Evolutionary conservation across 352 stramenopile genomes (phyloP).

Genomic region (Phytophthora megakarya): DNA sequence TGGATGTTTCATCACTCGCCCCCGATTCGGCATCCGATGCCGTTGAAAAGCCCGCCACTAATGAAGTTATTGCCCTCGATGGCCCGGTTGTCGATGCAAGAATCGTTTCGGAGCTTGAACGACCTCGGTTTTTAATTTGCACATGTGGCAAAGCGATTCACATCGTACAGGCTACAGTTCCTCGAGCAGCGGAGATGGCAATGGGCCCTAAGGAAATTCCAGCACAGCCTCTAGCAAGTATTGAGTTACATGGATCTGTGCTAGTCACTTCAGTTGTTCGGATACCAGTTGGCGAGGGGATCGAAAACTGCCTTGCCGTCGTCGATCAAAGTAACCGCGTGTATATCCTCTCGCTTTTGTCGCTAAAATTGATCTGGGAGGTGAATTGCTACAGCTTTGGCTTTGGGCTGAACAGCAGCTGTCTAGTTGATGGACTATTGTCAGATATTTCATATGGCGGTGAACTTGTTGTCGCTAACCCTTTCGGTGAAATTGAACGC

Average conservation of each 20-base stretch:
- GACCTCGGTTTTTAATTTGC: conserved; percentile 58
- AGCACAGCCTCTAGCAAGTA: conserved; percentile 52
- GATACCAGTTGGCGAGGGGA: conserved; percentile 51
- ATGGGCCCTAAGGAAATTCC: conserved; percentile 50
- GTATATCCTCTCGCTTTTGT: conserved; percentile 69
- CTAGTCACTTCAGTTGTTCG: conserved; percentile 58
- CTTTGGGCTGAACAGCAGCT: conserved; percentile 35
- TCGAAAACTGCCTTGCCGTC: conserved; percentile 70
- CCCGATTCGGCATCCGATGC: conserved; percentile 49
- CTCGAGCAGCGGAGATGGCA: conserved; percentile 65
- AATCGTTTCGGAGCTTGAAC: conserved; percentile 43
- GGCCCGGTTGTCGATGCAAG: conserved; percentile 7
- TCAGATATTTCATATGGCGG: conserved; percentile 52
- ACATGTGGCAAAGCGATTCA: conserved; percentile 63
- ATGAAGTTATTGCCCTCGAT: conserved; percentile 20
- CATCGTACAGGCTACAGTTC: conserved; percentile 53
- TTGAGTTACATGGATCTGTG: conserved; percentile 51
- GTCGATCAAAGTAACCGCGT: conserved; percentile 71
- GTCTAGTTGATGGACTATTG: conserved; percentile 51
- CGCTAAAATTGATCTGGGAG: conserved; percentile 58
- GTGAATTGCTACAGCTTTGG: conserved; percentile 40
- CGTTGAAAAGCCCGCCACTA: conserved; percentile 37
- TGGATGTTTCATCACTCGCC: conserved; percentile 48
- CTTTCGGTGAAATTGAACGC: conserved; percentile 68
- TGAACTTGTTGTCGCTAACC: conserved; percentile 64